Base-by-base conservation (phyloP, 768 basidiomycete genomes). In the Boletus insuetus region DNA sequence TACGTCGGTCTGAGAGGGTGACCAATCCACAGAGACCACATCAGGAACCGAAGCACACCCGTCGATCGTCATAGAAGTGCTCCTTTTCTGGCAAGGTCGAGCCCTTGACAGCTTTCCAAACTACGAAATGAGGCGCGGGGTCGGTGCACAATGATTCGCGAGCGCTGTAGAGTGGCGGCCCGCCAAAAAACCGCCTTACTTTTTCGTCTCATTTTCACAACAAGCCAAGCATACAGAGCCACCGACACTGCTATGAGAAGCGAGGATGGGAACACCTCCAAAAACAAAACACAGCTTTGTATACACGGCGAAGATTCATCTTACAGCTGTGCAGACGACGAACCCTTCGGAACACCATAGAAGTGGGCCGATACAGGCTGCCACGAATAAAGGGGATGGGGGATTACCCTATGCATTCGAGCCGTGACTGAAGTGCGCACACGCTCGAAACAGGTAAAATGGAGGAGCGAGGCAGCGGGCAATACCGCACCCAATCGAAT, bases 61-160 rank as follows among this genome's bases (percentile, higher is more conserved):
- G 63, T 63, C 59, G 67, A 68, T 68, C 67, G 54, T 49, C 49
- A 49, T 55, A 66, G 63, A 64, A 69, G 60, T 40, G 12, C 32
- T 32, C 58, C 52, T 13, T 37, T 60, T 66, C 53, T 31, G 61
- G 66, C 22, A 59, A 49, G 54, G 42, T 22, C 5, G 26, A 68
- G 56, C 67, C 67, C 60, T 64, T 60, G 52, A 55, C 60, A 53
- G 38, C 46, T 55, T 58, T 62, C 42, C 55, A 54, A 52, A 53
- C 46, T 45, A 53, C 50, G 58, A 58, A 51, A 53, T 43, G 56
- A 51, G 37, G 35, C 22, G 43, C 26, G 56, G 42, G 22, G 53
- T 54, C 24, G 34, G 46, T 20, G 39, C 7, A 35, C 26, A 29
- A 42, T 55, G 42, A 50, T 58, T 54, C 47, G 39, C 47, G 44